phyloP scores from a whole-genome alignment of 176 grass and related monocot genomes.

The Musa troglodytarum region DNA sequence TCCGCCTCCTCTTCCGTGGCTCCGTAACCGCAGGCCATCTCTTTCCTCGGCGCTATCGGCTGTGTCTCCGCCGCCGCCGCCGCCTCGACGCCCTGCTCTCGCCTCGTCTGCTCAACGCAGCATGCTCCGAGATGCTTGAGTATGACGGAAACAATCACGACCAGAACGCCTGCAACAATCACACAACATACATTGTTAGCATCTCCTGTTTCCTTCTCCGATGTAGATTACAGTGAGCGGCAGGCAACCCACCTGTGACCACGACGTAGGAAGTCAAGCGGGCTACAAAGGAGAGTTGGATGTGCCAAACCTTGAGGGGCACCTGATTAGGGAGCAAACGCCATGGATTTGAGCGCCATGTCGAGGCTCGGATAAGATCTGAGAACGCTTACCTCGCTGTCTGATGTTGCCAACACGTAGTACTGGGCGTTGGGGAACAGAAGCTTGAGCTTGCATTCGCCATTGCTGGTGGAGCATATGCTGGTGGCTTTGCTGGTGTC shows the following conservation, averaged over 20 bases:
- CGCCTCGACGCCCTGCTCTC: background rate
- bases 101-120: background rate
- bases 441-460: slow-evolving; percentile 28
- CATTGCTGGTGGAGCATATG: slow-evolving; percentile 22
- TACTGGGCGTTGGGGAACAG: slow-evolving; percentile 22
- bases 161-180: slow-evolving; percentile 21
- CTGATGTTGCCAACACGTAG: slow-evolving; percentile 26
- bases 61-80: slow-evolving; percentile 18
- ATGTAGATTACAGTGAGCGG: too few relatives aligned
- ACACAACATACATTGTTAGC: background rate
- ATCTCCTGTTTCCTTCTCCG: background rate
- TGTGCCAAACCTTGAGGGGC: background rate
- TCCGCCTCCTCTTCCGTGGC: slow-evolving; percentile 23
- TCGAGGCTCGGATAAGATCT: too few relatives aligned
- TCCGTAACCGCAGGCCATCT: slow-evolving; percentile 27
- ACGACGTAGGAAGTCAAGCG: slow-evolving; percentile 24
- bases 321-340: slow-evolving; percentile 5
- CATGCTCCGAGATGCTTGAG: slow-evolving; percentile 25
- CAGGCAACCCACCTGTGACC: slow-evolving; percentile 19
- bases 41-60: slow-evolving; percentile 35
- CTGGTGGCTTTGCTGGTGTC: slow-evolving; percentile 28
- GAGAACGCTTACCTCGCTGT: slow-evolving; percentile 12
- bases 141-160: slow-evolving; percentile 21
- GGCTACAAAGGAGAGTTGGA: slow-evolving; percentile 24
- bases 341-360: too few relatives aligned